Conservation (phyloP, 2,329 filamentous ascomycete species). For the Fusarium phyllophilum region DNA sequence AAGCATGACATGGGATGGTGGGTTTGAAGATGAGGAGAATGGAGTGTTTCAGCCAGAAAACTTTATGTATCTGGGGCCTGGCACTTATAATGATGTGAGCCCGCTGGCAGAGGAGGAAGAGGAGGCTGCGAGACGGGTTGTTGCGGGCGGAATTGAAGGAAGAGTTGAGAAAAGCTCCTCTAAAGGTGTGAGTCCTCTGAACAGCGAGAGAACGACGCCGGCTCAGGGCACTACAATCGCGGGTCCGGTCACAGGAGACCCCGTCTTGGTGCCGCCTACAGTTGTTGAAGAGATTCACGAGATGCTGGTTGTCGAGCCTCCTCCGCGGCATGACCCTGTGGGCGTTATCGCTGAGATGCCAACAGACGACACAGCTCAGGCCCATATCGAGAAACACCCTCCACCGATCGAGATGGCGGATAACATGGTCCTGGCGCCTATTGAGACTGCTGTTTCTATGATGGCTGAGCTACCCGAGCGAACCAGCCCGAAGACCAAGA, state of each 20-base stretch:
- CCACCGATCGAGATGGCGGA: slow-evolving; percentile 58
- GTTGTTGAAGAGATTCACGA: slow-evolving; percentile 46
- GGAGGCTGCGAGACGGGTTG: slow-evolving; percentile 44
- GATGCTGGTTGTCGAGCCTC: slow-evolving; percentile 43
- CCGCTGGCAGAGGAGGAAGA: slow-evolving; percentile 55
- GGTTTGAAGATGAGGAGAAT: slow-evolving; percentile 41
- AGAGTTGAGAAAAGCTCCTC: slow-evolving; percentile 21
- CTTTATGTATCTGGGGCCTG: slow-evolving; percentile 64
- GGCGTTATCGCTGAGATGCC: slow-evolving; percentile 60
- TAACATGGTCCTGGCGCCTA: slow-evolving; percentile 50
- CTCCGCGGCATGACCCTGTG: slow-evolving; percentile 51
- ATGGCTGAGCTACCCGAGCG: slow-evolving; percentile 54
- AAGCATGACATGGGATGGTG: slow-evolving; percentile 48
- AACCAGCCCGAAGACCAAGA: slow-evolving; percentile 44
- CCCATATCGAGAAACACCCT: slow-evolving; percentile 56
- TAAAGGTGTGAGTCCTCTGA: slow-evolving; percentile 46
- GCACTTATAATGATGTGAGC: slow-evolving; percentile 57
- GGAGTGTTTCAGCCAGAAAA: slow-evolving; percentile 62
- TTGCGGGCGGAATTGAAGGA: slow-evolving; percentile 37
- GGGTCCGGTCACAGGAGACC: slow-evolving; percentile 15
- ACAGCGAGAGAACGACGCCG: slow-evolving; percentile 47
- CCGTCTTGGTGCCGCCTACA: slow-evolving; percentile 32
- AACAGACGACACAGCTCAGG: slow-evolving; percentile 54
- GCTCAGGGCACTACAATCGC: slow-evolving; percentile 28
- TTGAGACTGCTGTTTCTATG: slow-evolving; percentile 45